These are phyloP conservation scores for Cordyceps farinosa DNA, from an alignment of 2,329 filamentous ascomycete species.

Conservation along the genomic window DNA sequence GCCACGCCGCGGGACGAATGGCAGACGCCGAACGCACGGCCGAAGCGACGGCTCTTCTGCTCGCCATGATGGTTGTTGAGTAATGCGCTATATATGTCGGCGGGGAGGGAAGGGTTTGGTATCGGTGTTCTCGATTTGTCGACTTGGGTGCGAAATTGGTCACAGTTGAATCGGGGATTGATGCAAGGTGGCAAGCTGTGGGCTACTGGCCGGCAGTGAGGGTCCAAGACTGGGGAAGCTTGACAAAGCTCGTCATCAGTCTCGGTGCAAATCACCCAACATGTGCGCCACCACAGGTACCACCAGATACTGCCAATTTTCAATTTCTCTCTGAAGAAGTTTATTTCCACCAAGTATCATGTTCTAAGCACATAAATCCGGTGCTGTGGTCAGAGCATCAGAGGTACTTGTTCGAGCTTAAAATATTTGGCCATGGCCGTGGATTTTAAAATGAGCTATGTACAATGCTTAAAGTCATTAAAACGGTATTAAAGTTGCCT, in stretches of 20 bases:
- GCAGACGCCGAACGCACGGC: conserved; percentile 7
- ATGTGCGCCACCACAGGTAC: not conserved
- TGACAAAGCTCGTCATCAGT: not conserved
- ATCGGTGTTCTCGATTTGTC: not conserved
- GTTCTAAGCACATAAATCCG: too few species aligned
- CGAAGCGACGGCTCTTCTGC: not conserved
- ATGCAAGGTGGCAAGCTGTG: not conserved
- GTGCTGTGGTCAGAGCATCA: too few species aligned
- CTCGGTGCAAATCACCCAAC: not conserved
- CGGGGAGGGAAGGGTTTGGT: not conserved
- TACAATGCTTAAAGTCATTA: conserved; percentile 16
- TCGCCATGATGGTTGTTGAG: not conserved
- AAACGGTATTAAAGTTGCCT: not conserved
- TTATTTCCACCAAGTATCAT: too few species aligned
- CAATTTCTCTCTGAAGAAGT: not conserved
- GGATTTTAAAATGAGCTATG: conserved; percentile 1
- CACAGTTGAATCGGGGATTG: too few species aligned
- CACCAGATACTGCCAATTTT: not conserved
- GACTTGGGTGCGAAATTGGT: not conserved
- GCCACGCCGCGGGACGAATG: conserved; percentile 3
- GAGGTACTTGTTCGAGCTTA: not conserved
- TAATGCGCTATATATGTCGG: not conserved
- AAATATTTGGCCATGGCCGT: not conserved
- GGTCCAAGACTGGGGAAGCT: not conserved
- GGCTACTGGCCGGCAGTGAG: not conserved